Percentiles rank a stretch among this genome's conserved stretches.
Evolutionary conservation across 108 stramenopile genomes (phyloP).

Genomic region (Phaeodactylum tricornutum): DNA sequence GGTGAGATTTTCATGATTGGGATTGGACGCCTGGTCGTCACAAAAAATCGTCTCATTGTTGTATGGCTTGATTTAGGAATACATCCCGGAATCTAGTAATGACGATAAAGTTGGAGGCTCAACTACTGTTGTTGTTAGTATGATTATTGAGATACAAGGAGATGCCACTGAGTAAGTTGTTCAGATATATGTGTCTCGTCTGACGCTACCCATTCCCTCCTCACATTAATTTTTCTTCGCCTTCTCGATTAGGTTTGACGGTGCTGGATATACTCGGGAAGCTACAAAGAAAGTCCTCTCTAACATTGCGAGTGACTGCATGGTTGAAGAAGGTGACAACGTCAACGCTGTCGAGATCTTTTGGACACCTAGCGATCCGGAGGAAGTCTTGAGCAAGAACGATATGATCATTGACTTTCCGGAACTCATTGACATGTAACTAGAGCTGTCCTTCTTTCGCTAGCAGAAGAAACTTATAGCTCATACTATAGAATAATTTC

Average conservation of each 20-base stretch:
- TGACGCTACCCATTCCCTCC: too few relatives aligned
- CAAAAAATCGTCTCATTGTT: too few relatives aligned
- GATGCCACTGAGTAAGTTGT: conserved; percentile 55
- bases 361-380: conserved; percentile 68
- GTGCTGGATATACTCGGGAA: conserved; percentile 54
- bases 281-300: conserved; percentile 62
- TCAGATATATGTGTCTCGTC: too few relatives aligned
- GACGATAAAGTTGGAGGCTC: conserved; percentile 27
- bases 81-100: conserved; percentile 28
- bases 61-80: conserved; percentile 55
- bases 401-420: conserved; percentile 77
- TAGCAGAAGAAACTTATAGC: too few relatives aligned
- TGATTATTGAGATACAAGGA: conserved; percentile 73
- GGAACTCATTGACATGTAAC: conserved; percentile 70
- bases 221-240: too few relatives aligned
- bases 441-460: too few relatives aligned
- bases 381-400: conserved; percentile 47
- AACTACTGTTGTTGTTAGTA: conserved; percentile 59
- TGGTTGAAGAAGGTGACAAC: conserved; percentile 68
- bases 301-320: conserved; percentile 65
- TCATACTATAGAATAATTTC: too few relatives aligned
- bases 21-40: too few relatives aligned
- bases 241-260: conserved; percentile 27
- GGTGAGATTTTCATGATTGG: conserved; percentile 8
- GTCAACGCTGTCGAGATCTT: conserved; percentile 81